Evolutionary conservation across 1,139 yeast species (phyloP).

Genomic region (Geotrichum bryndzae): DNA sequence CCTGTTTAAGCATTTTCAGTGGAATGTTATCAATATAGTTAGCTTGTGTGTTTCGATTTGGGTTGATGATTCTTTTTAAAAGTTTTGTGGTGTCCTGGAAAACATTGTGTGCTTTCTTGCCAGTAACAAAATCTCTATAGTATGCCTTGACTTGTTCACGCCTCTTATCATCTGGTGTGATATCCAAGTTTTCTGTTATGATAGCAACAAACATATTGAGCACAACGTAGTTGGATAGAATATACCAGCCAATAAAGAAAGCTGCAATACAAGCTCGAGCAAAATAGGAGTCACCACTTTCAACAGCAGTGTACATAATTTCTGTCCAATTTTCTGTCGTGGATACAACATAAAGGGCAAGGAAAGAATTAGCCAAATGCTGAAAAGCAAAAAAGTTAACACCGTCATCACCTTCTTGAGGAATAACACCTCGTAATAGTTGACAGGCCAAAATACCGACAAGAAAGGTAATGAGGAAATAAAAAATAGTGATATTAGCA

Average conservation of each 20-base stretch:
- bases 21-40: not conserved
- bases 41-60: not conserved
- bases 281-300: conserved; percentile 25
- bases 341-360: conserved; percentile 72
- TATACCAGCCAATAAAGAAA: conserved; percentile 72
- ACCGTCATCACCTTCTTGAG: conserved; percentile 35
- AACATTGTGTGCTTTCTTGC: conserved; percentile 2
- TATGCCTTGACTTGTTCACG: conserved; percentile 50
- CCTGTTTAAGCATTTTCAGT: conserved; percentile 1
- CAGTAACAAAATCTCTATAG: not conserved
- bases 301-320: conserved; percentile 41
- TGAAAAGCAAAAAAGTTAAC: conserved; percentile 44
- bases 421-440: conserved; percentile 67
- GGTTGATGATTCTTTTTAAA: not conserved
- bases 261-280: conserved; percentile 41
- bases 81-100: conserved; percentile 2
- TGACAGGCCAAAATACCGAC: conserved; percentile 62
- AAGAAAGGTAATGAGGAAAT: conserved; percentile 55
- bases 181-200: conserved; percentile 73
- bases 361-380: conserved; percentile 65
- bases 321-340: conserved; percentile 92
- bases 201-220: conserved; percentile 89
- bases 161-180: conserved; percentile 66
- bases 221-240: conserved; percentile 71
- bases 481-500: conserved; percentile 67